Base-by-base conservation (phyloP, 169 alveolate genomes). In the Eimeria tenella region DNA sequence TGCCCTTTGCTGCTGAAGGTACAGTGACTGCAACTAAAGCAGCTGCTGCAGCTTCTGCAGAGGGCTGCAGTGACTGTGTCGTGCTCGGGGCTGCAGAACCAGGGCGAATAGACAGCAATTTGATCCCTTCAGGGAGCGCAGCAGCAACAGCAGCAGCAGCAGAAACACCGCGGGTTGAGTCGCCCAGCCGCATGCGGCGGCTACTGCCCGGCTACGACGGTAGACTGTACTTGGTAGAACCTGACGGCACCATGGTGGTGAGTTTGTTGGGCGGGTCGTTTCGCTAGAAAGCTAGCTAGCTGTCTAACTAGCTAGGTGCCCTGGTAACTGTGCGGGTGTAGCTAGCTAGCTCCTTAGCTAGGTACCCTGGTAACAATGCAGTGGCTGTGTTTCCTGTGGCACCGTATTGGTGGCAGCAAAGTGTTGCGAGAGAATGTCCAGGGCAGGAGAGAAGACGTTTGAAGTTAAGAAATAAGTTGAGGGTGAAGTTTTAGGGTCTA, bases 141-240 rank as follows among this genome's bases (percentile, higher is more conserved):
- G 84, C 84, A 21, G 84, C 84, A 74, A 55, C 84, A 74, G 84
- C 58, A 25, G 84, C 84, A 25, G 52, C 58, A 9, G 4, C n/a
- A 1, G 84, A 23, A 10, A 21, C 53, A 0, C 73, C 49, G 3
- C 21, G 1, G 19, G 60, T 7, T 7, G 74, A n/a, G 70, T 9
- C 70, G 8, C 75, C 90, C 15, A 23, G 74, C 15, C 90, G 90
- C 65, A 62, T 74, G 63, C 87, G 94, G 65, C 56, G 94, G 15
- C 79, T 88, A 21, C 75, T 88, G 62, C 94, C 94, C 5, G 86
- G 87, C 42, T 81, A 88, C 52, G 94, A 88, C 77, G 94, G 94
- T 23, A 73, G 94, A 15, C 87, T 88, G 9, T 88, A 70, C 75
- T 58, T 88, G 17, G 62, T 88, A 19, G 94, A 88, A 49, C 87